Evolutionary conservation across 2,329 filamentous ascomycete genomes (phyloP).

Genomic region (Monosporascus ibericus): DNA sequence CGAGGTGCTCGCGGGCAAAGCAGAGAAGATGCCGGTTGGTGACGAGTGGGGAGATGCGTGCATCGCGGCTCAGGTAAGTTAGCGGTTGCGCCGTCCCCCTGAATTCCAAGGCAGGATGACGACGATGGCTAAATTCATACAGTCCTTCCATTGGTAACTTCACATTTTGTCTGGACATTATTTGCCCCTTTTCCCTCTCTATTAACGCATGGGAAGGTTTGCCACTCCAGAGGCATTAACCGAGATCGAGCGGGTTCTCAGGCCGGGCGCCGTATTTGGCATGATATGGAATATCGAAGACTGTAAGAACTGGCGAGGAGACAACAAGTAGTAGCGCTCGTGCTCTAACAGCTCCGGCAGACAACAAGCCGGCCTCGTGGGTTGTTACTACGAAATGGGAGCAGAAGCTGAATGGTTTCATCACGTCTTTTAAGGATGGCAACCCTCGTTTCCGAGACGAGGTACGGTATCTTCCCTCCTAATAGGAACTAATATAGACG

Average conservation of each 20-base stretch:
- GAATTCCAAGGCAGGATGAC: too few relatives aligned
- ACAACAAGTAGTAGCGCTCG: neutral
- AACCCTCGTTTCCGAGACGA: conserved; percentile 59
- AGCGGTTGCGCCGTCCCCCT: neutral
- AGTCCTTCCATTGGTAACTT: conserved; percentile 44
- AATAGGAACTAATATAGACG: neutral
- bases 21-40: conserved; percentile 48
- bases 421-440: conserved; percentile 49
- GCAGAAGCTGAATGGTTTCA: conserved; percentile 52
- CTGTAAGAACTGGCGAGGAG: conserved; percentile 38
- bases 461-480: conserved; percentile 11
- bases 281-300: conserved; percentile 72
- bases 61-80: conserved; percentile 58
- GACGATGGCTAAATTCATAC: neutral
- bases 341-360: conserved; percentile 29
- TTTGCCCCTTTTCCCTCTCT: neutral
- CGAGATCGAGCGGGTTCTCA: conserved; percentile 62
- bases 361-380: conserved; percentile 58
- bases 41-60: conserved; percentile 59
- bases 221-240: conserved; percentile 54
- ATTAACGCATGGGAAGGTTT: conserved; percentile 46
- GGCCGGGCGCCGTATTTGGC: conserved; percentile 53
- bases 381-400: conserved; percentile 55
- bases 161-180: neutral
- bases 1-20: conserved; percentile 50